These are phyloP conservation scores for Canavalia gladiata DNA, from an alignment of 306 rosid genomes.

Conservation along the genomic window DNA sequence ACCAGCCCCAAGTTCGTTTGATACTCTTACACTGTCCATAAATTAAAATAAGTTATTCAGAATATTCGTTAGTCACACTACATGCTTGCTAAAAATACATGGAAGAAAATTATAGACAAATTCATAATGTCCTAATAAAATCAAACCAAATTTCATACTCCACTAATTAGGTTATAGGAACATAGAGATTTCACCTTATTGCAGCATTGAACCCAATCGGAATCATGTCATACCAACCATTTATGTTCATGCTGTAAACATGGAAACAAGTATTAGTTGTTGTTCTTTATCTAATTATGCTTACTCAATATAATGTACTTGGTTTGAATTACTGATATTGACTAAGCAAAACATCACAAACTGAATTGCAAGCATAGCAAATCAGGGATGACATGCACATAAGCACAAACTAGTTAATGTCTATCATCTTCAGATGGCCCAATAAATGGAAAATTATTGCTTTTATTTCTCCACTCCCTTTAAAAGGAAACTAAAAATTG, in stretches of 20 bases:
- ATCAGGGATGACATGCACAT: neutral
- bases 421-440: neutral
- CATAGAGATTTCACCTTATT: conserved; percentile 61
- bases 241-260: conserved; percentile 71
- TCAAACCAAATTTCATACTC: neutral
- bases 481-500: too few relatives aligned
- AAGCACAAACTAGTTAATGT: neutral
- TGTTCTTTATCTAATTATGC: neutral
- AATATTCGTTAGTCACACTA: conserved; percentile 10
- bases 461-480: too few relatives aligned
- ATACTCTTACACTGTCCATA: conserved; percentile 79
- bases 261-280: neutral
- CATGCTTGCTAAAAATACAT: neutral
- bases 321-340: neutral
- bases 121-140: neutral
- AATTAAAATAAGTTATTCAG: neutral
- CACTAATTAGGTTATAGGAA: neutral
- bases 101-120: neutral
- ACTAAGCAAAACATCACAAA: neutral
- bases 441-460: neutral
- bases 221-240: conserved; percentile 86
- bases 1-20: conserved; percentile 89
- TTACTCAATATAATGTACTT: neutral
- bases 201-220: conserved; percentile 84
- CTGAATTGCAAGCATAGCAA: neutral